Evolutionary conservation across 441 rosid genomes (phyloP), one percentile per base, ranked within the genome.

Genomic region (Dalechampia spathulata): DNA sequence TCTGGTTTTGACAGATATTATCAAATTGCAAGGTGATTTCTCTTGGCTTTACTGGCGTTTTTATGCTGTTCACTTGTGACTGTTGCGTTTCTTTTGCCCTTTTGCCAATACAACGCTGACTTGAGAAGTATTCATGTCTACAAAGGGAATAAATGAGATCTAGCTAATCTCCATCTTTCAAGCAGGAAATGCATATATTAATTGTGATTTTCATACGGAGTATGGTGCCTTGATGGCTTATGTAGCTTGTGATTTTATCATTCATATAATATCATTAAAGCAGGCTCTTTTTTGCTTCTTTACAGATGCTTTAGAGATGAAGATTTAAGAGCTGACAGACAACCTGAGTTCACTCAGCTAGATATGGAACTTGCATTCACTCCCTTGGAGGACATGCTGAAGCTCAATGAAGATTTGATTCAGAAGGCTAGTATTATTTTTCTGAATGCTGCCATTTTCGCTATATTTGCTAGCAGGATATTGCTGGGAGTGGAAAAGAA

Each of bases 291-390:
- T 39, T 49, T 2, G 30, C 23, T 34, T 21, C 36, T 48, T 43
- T 30, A 26, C 77, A 93, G 99, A 77, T 93, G 99, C 61, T 93
- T 93, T 74, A 82, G 97, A 70, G 99, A 93, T 72, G 99, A 93
- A 74, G 99, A 89, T 81, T 72, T 89, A 57, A 87, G 99, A 78
- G 97, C 95, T 27, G 99, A 93, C 72, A 87, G 99, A 55, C 99
- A 93, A 67, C 97, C 99, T 41, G 97, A 93, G 70, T 93, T 93
- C 77, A 93, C 96, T 39, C 97, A 93, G 77, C 94, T 93, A 42
- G 99, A 93, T 82, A 83, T 89, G 87, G 97, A 93, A 70, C 60
- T 93, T 78, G 85, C 99, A 43, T 89, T 92, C 72, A 81, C 81
- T 72, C 90, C 96, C 39, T 71, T 86, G 72, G 97, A 89, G 59